Evolutionary conservation across 768 basidiomycete genomes (phyloP).

Genomic region (Scleroderma citrinum): DNA sequence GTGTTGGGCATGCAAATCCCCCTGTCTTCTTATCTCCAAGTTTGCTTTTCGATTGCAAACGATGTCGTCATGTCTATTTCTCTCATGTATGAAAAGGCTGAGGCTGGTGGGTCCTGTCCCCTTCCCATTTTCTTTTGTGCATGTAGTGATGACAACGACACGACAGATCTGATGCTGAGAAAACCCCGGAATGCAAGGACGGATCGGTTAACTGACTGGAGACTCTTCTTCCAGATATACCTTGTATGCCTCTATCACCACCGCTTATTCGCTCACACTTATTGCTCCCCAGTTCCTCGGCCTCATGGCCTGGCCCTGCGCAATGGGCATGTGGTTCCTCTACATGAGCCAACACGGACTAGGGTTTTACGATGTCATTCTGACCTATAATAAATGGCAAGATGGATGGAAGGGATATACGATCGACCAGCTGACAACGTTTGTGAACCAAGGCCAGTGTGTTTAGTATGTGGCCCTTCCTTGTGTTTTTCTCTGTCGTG

Average conservation of each 20-base stretch:
- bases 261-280: no score
- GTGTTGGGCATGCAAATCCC: conserved; percentile 55
- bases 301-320: conserved; percentile 42
- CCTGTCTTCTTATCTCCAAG: conserved; percentile 49
- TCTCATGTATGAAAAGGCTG: conserved; percentile 48
- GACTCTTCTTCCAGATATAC: conserved; percentile 44
- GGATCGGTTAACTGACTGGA: conserved; percentile 46
- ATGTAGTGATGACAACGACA: no score
- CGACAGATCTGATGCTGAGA: conserved; percentile 43
- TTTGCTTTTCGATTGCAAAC: conserved; percentile 49
- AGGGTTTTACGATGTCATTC: conserved; percentile 32
- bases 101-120: conserved; percentile 37
- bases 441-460: conserved; percentile 40
- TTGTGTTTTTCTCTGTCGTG: not conserved
- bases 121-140: no score
- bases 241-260: conserved; percentile 18
- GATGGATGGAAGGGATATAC: conserved; percentile 32
- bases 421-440: conserved; percentile 21
- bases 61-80: conserved; percentile 48
- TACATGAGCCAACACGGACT: conserved; percentile 36
- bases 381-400: conserved; percentile 37
- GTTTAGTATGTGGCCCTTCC: conserved; percentile 31
- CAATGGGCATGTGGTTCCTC: conserved; percentile 37
- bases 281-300: conserved; percentile 41
- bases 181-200: conserved; percentile 45